Evolutionary conservation across 768 basidiomycete species (phyloP), one percentile per base, ranked within the genome.

Genomic region (Mrakia frigida): DNA sequence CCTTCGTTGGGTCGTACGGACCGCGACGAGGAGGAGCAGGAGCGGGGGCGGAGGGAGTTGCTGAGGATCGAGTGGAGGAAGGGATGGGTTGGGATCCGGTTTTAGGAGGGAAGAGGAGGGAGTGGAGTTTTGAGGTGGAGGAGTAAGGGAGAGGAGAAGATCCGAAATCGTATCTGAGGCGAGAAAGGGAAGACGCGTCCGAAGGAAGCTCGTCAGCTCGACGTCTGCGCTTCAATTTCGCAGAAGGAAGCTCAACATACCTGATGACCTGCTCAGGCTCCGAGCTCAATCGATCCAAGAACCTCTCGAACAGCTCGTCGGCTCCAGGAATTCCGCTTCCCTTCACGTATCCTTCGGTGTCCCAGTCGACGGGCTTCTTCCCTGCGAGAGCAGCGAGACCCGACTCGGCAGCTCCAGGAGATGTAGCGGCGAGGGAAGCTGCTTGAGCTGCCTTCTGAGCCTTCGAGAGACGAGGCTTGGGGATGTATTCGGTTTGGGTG

Each of bases 211-310:
- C 14, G 18, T 63, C 33, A 33, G 61, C 31, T 33, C 33, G 10
- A 21, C 14, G n/a, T 33, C 61, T 69, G 41, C 21, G 23, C 67
- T 23, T 69, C 9, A 1, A 14, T 21, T 13, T 72, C 21, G 77
- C 2, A 33, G 33, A 31, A 56, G 60, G 39, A 71, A 46, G 37
- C 39, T 65, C 39, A 33, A 85, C 88, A 70, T 75, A 94, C 93
- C 96, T 87, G 68, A 98, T 85, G 79, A 94, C 95, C 82, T 98
- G 96, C 79, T 90, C 88, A 35, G 90, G 89, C 81, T 90, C 89
- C 78, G 87, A 86, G 56, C 84, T 86, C 16, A 93, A 88, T 46
- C 93, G 86, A 80, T 88, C 88, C 71, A 88, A 88, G 81, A 97
- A 98, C 25, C 88, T 86, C 80, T 94, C 91, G 82, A 98, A 98